These are phyloP conservation scores for Xylaria sp. DNA, from an alignment of 2,329 filamentous ascomycete genomes.

Conservation along the genomic window DNA sequence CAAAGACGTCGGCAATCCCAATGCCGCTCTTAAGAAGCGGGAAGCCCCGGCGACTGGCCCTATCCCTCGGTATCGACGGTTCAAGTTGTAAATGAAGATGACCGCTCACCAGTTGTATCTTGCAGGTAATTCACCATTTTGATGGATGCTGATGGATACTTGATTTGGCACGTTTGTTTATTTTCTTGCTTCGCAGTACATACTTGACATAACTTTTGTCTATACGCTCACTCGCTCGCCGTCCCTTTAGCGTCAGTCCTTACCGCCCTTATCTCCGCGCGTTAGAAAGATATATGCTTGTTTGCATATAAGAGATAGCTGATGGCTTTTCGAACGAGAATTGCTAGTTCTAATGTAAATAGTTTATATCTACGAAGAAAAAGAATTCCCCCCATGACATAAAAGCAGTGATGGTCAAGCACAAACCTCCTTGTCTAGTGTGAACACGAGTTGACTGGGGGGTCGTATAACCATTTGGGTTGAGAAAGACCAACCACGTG, in stretches of 20 bases:
- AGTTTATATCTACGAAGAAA: slow-evolving; percentile 5
- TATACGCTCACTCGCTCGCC: not conserved
- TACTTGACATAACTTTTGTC: slow-evolving; percentile 1
- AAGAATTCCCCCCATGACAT: not conserved
- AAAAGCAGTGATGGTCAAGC: not conserved
- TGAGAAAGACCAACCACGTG: no score
- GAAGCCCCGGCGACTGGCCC: slow-evolving; percentile 10
- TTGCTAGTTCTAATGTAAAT: slow-evolving; percentile 11
- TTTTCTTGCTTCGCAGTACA: slow-evolving; percentile 15
- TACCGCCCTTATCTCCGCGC: not conserved
- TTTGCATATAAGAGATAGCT: not conserved
- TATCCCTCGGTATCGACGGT: slow-evolving; percentile 26
- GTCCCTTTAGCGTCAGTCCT: not conserved
- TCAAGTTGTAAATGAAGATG: slow-evolving; percentile 8
- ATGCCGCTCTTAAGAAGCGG: slow-evolving; percentile 26
- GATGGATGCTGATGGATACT: not conserved
- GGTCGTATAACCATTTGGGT: no score
- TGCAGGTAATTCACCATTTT: not conserved
- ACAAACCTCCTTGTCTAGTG: no score
- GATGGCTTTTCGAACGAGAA: not conserved
- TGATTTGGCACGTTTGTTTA: not conserved
- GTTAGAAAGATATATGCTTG: not conserved
- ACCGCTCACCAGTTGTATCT: not conserved
- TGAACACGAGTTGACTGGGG: no score
- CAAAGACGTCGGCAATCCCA: slow-evolving; percentile 29